Evolutionary conservation across 768 basidiomycete species (phyloP).

Genomic region (Mycena belliarum): DNA sequence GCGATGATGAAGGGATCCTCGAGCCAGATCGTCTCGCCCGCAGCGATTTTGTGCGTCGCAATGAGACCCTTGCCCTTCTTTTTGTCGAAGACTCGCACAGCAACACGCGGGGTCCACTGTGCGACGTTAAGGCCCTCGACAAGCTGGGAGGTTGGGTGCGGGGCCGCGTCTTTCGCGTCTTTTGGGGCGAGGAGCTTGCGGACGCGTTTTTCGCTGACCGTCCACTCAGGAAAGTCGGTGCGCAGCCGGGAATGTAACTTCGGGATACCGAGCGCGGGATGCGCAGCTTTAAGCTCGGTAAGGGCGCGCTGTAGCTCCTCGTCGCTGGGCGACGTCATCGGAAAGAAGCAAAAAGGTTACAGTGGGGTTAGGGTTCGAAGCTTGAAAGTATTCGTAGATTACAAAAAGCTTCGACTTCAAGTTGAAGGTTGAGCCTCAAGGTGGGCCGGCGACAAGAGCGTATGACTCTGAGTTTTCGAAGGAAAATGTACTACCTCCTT

Average conservation of each 20-base stretch:
- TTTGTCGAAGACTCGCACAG: constrained; percentile 66
- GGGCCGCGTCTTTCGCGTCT: not conserved
- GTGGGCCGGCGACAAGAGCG: too few relatives aligned
- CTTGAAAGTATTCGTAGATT: too few relatives aligned
- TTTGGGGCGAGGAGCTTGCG: constrained; percentile 58
- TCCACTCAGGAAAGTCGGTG: constrained; percentile 8
- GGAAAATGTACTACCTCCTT: too few relatives aligned
- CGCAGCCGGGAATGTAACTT: not conserved
- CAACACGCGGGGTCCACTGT: constrained; percentile 64
- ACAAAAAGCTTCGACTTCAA: too few relatives aligned
- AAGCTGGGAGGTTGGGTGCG: constrained; percentile 31
- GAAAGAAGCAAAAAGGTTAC: too few relatives aligned
- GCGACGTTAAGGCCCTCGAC: constrained; percentile 62
- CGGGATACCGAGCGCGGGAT: constrained; percentile 41
- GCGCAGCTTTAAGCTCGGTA: constrained; percentile 50
- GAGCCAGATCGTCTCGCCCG: constrained; percentile 80
- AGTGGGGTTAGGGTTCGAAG: too few relatives aligned
- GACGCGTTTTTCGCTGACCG: constrained; percentile 82
- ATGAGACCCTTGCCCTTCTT: constrained; percentile 85
- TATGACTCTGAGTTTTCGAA: too few relatives aligned
- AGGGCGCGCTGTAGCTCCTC: constrained; percentile 61
- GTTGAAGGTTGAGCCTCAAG: too few relatives aligned
- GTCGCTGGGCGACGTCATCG: constrained; percentile 50
- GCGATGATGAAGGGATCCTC: constrained; percentile 81
- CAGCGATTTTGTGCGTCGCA: constrained; percentile 62